Evolutionary conservation across 257 asterid genomes (phyloP).

Genomic region (Solanum bulbocastanum): DNA sequence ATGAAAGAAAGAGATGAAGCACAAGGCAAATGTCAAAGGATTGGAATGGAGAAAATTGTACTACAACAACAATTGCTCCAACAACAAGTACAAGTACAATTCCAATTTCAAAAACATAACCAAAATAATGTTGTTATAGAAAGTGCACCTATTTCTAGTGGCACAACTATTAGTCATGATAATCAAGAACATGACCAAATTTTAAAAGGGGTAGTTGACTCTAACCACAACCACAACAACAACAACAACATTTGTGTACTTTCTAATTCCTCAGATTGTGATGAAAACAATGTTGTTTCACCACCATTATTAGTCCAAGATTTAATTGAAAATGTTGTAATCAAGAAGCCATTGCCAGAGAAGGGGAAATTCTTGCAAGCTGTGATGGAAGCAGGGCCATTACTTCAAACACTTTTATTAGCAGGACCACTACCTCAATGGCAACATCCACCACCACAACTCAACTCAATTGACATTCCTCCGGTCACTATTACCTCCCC

Average conservation of each 20-base stretch:
- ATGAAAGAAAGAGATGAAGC: slow-evolving; percentile 68
- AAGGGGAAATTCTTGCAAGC: slow-evolving; percentile 82
- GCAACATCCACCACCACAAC: slow-evolving; percentile 98
- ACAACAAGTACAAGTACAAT: background rate
- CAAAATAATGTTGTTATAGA: slow-evolving; percentile 2
- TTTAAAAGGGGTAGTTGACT: slow-evolving; percentile 6
- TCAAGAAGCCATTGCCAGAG: slow-evolving; percentile 53
- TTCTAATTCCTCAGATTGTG: slow-evolving; percentile 27
- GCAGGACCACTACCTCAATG: slow-evolving; percentile 97
- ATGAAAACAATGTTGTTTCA: slow-evolving; percentile 24
- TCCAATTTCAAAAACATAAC: background rate
- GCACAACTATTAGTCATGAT: slow-evolving; percentile 46
- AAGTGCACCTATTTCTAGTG: slow-evolving; percentile 32
- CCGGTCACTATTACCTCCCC: slow-evolving; percentile 67
- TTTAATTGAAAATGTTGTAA: slow-evolving; percentile 16
- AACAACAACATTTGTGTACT: slow-evolving; percentile 17
- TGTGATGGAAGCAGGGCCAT: slow-evolving; percentile 92
- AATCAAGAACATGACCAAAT: slow-evolving; percentile 6
- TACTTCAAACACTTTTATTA: slow-evolving; percentile 74
- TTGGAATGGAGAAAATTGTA: slow-evolving; percentile 38
- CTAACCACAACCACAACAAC: slow-evolving; percentile 35
- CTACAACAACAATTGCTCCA: slow-evolving; percentile 34
- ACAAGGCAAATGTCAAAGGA: slow-evolving; percentile 31
- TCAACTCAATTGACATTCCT: slow-evolving; percentile 77
- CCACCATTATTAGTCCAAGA: slow-evolving; percentile 6